Percentiles rank a stretch among this genome's conserved stretches.
phyloP scores from a whole-genome alignment of 345 rosid genomes.

The Angophora floribunda region DNA sequence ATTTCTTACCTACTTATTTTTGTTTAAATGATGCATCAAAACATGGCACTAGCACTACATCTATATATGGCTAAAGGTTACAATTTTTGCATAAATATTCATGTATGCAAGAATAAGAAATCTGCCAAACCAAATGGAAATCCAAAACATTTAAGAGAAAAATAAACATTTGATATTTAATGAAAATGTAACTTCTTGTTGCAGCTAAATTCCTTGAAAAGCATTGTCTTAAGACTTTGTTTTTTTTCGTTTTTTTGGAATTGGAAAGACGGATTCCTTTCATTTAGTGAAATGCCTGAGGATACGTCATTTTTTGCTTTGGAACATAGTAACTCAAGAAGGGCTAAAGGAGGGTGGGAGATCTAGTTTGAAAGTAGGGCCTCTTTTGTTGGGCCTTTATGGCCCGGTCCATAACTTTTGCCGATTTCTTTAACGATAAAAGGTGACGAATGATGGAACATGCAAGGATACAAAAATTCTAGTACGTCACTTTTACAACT shows the following conservation, averaged over 20 bases:
- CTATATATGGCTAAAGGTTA: not conserved
- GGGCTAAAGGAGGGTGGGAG: not conserved
- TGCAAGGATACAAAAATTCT: not conserved
- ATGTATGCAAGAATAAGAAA: not conserved
- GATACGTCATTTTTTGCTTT: not conserved
- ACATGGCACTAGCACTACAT: not conserved
- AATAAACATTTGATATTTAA: too few species aligned
- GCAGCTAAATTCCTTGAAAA: too few species aligned
- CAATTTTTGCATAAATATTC: not conserved
- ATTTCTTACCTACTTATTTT: not conserved
- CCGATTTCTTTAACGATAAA: too few species aligned
- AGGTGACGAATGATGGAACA: not conserved
- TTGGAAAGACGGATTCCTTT: not conserved
- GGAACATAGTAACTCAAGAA: fast-evolving
- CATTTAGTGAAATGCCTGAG: not conserved
- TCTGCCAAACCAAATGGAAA: not conserved
- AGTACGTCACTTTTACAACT: too few species aligned
- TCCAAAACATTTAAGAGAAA: not conserved
- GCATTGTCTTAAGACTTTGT: not conserved
- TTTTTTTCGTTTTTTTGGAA: not conserved
- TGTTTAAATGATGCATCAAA: not conserved
- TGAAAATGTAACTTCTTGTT: too few species aligned
- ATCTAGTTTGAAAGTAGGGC: not conserved
- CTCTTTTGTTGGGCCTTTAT: not conserved
- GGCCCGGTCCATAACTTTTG: not conserved